Evolutionary conservation across 1,139 yeast species (phyloP).

Genomic region (Nadsonia commutata): DNA sequence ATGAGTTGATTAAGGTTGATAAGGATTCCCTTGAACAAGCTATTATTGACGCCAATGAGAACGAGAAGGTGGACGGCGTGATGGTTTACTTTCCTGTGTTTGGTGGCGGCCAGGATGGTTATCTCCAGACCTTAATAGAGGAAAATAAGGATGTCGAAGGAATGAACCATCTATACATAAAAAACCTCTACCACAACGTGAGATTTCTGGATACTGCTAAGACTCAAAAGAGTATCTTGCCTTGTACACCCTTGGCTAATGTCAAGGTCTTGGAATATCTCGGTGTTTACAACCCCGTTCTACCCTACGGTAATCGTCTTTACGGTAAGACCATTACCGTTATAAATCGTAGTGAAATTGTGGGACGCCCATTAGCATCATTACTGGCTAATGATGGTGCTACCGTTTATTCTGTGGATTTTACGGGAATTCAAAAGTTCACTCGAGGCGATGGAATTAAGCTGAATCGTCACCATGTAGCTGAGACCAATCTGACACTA

Average conservation of each 20-base stretch:
- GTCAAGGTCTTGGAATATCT: slow-evolving; percentile 85
- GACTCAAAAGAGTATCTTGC: slow-evolving; percentile 66
- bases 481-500: slow-evolving; percentile 39
- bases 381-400: slow-evolving; percentile 95
- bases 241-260: slow-evolving; percentile 91
- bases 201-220: slow-evolving; percentile 60
- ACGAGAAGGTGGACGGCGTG: slow-evolving; percentile 69
- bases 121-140: slow-evolving; percentile 77
- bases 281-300: slow-evolving; percentile 67
- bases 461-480: slow-evolving; percentile 71
- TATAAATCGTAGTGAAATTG: slow-evolving; percentile 89
- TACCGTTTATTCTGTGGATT: slow-evolving; percentile 79
- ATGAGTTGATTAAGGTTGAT: slow-evolving; percentile 57
- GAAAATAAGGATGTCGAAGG: slow-evolving; percentile 94
- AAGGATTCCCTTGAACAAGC: slow-evolving; percentile 79
- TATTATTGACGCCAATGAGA: slow-evolving; percentile 67
- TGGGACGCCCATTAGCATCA: slow-evolving; percentile 95
- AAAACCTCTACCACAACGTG: slow-evolving; percentile 85
- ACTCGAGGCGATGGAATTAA: slow-evolving; percentile 88
- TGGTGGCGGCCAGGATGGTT: slow-evolving; percentile 89
- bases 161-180: slow-evolving; percentile 75
- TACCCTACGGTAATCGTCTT: slow-evolving; percentile 79
- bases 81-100: slow-evolving; percentile 97
- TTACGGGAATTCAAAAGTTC: slow-evolving; percentile 75
- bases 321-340: slow-evolving; percentile 86